Conservation (phyloP, 2,329 filamentous ascomycete species). For the Sphaerulina populicola region DNA sequence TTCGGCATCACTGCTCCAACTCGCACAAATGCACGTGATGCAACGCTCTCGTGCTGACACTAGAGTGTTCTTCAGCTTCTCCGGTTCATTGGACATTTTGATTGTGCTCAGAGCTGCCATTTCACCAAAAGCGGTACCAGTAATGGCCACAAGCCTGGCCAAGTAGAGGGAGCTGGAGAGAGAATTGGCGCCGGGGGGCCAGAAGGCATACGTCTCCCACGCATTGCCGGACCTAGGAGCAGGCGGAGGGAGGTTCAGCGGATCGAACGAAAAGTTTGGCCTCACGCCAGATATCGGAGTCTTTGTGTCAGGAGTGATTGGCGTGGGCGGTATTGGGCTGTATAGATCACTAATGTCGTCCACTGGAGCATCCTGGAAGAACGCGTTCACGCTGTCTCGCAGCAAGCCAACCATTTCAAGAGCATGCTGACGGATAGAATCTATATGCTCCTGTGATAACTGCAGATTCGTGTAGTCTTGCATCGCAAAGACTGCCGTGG, state of each 20-base stretch:
- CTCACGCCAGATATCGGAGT: constrained; percentile 48
- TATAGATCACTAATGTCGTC: constrained; percentile 85
- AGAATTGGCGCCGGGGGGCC: constrained; percentile 88
- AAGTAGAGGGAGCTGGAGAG: constrained; percentile 88
- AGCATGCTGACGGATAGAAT: constrained; percentile 66
- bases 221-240: constrained; percentile 64
- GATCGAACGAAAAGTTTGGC: constrained; percentile 66
- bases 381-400: constrained; percentile 66
- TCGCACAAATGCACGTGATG: constrained; percentile 73
- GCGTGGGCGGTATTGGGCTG: constrained; percentile 66
- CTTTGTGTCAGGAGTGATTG: constrained; percentile 53
- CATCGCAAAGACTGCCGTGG: constrained; percentile 41
- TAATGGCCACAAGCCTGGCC: constrained; percentile 67
- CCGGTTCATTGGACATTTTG: constrained; percentile 43
- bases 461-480: constrained; percentile 67
- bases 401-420: constrained; percentile 77
- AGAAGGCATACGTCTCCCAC: constrained; percentile 94
- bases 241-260: constrained; percentile 64
- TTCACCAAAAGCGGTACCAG: constrained; percentile 81
- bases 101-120: constrained; percentile 68
- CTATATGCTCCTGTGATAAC: constrained; percentile 61
- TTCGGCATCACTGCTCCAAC: constrained; percentile 90
- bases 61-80: constrained; percentile 68
- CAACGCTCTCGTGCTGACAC: constrained; percentile 73
- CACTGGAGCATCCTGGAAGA: constrained; percentile 80